These are phyloP conservation scores for Rhexocercosporidium sp. DNA, from an alignment of 2,329 filamentous ascomycete species.

Conservation along the genomic window DNA sequence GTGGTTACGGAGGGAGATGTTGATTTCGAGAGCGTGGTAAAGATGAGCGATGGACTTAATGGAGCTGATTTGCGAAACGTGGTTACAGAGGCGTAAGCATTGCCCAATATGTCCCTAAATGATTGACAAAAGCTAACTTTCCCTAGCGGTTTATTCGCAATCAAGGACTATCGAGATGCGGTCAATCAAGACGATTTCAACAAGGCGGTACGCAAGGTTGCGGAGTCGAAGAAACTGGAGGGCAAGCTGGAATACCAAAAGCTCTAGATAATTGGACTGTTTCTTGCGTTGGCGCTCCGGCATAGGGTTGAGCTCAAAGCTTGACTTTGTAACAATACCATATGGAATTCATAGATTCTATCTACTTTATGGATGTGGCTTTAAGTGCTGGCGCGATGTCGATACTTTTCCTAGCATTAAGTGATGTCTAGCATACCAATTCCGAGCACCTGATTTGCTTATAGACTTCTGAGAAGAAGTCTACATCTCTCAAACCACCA, in stretches of 20 bases:
- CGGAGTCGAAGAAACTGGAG: constrained; percentile 97
- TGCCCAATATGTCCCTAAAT: background rate
- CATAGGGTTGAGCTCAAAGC: constrained; percentile 34
- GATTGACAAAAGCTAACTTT: constrained; percentile 36
- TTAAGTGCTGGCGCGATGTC: constrained; percentile 10
- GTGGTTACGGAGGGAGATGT: constrained; percentile 93
- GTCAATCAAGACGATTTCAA: constrained; percentile 99
- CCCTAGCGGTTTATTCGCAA: constrained; percentile 86
- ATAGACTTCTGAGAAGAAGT: too few relatives aligned
- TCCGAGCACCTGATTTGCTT: background rate
- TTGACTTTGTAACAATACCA: constrained; percentile 41
- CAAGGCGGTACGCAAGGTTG: constrained; percentile 97
- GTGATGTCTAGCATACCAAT: background rate
- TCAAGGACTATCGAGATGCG: constrained; percentile 96
- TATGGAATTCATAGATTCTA: constrained; percentile 28
- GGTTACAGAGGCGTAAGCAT: constrained; percentile 92
- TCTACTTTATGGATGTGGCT: constrained; percentile 16
- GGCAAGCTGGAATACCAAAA: constrained; percentile 98
- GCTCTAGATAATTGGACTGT: constrained; percentile 59
- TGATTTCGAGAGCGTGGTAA: constrained; percentile 98
- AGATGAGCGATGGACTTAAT: constrained; percentile 99
- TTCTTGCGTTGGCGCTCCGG: constrained; percentile 36
- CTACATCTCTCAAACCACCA: too few relatives aligned
- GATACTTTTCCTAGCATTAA: background rate
- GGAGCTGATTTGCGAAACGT: constrained; percentile 97